These are phyloP conservation scores for Scheffersomyces quercinus DNA, from an alignment of 1,139 yeast species.

Conservation along the genomic window DNA sequence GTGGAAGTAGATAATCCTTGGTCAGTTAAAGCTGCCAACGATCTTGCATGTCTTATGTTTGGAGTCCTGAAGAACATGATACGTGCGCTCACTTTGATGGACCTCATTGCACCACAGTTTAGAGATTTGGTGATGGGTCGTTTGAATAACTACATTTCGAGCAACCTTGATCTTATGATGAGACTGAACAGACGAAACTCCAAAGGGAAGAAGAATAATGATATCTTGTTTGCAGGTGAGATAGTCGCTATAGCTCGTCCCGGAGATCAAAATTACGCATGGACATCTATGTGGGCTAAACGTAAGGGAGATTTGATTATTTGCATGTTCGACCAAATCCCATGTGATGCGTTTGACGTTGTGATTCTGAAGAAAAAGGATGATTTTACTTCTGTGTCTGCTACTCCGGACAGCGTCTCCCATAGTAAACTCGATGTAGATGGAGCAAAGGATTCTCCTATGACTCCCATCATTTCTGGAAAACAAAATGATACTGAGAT, in stretches of 20 bases:
- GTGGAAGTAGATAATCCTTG: conserved; percentile 78
- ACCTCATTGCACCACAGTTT: conserved; percentile 74
- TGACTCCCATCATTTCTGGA: too few relatives aligned
- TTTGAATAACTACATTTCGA: conserved; percentile 35
- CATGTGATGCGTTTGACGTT: conserved; percentile 75
- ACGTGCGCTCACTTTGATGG: conserved; percentile 65
- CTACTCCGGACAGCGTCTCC: not conserved
- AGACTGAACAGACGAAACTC: conserved; percentile 7
- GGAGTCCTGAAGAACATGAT: conserved; percentile 73
- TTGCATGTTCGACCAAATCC: conserved; percentile 85
- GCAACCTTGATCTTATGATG: conserved; percentile 14
- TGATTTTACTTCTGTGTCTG: conserved; percentile 7
- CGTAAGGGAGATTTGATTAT: conserved; percentile 67
- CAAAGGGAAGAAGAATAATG: conserved; percentile 29
- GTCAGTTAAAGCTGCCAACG: conserved; percentile 82
- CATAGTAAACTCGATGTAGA: not conserved
- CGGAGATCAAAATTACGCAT: conserved; percentile 54
- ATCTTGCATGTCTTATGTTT: conserved; percentile 83
- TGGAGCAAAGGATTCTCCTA: too few relatives aligned
- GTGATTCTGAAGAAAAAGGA: conserved; percentile 40
- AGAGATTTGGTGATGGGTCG: conserved; percentile 64
- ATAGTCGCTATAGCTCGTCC: conserved; percentile 57
- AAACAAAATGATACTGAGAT: too few relatives aligned
- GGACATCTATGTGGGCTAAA: conserved; percentile 91
- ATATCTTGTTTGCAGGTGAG: conserved; percentile 52